Conservation (phyloP, 1,284 basidiomycete genomes). For the Irpex sp. region DNA sequence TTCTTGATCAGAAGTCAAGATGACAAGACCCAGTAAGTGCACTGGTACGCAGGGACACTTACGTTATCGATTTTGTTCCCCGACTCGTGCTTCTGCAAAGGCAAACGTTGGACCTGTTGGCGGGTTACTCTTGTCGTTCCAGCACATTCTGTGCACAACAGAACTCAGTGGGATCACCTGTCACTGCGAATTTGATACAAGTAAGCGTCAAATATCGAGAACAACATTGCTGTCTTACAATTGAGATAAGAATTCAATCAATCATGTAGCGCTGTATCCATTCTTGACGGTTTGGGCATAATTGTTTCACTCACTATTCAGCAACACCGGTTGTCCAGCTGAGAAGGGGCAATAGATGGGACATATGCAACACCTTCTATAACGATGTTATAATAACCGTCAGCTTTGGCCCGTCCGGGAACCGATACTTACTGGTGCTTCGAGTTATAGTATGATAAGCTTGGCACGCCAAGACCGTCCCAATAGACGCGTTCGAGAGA, state of each 20-base stretch:
- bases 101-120: not conserved
- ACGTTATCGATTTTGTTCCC: not conserved
- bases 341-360: not conserved
- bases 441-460: not conserved
- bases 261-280: not conserved
- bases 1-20: not conserved
- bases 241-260: not conserved
- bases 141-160: not conserved
- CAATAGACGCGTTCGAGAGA: not conserved
- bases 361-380: not conserved
- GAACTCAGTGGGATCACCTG: not conserved
- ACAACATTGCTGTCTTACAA: not conserved
- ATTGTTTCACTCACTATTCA: no score
- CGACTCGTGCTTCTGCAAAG: not conserved
- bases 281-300: no score
- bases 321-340: not conserved
- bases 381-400: not conserved
- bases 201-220: not conserved
- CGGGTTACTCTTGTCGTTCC: not conserved
- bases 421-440: not conserved
- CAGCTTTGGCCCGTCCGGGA: not conserved
- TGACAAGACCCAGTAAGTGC: not conserved
- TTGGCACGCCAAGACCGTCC: not conserved
- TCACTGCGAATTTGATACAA: not conserved
- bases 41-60: not conserved